These are phyloP conservation scores for Mrakiaceae sp. DNA, from an alignment of 1,284 basidiomycete species.

Conservation along the genomic window DNA sequence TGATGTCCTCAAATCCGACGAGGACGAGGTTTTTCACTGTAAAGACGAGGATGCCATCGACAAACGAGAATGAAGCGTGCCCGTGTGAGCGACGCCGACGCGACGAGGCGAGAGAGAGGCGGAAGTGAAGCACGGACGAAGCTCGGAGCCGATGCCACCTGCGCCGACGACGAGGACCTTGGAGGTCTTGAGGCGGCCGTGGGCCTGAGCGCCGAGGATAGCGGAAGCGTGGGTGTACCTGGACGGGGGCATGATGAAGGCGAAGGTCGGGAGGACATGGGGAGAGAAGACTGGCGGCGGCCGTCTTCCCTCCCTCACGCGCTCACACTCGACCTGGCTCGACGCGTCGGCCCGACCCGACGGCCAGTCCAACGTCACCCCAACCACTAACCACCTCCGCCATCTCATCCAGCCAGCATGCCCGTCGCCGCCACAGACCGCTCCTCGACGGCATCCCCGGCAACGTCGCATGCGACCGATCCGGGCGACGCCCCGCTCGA, in stretches of 20 bases:
- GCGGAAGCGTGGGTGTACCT: slow-evolving; percentile 46
- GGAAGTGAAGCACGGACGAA: slow-evolving; percentile 48
- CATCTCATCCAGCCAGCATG: background rate
- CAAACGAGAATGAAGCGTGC: background rate
- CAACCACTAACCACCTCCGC: background rate
- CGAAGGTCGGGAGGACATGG: background rate
- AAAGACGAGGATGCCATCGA: background rate
- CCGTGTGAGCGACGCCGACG: background rate
- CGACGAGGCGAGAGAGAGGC: background rate
- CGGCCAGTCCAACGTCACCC: background rate
- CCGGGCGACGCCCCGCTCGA: slow-evolving; percentile 3
- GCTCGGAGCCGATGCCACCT: slow-evolving; percentile 94
- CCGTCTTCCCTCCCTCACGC: too few species aligned
- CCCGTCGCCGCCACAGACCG: too few species aligned
- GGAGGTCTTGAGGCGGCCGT: slow-evolving; percentile 41
- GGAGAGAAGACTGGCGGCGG: background rate
- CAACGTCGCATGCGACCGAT: background rate
- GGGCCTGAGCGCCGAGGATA: slow-evolving; percentile 61
- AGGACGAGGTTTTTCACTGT: slow-evolving; percentile 92
- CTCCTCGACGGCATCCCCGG: background rate
- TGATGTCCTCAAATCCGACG: slow-evolving; percentile 84
- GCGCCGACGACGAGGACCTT: slow-evolving; percentile 86
- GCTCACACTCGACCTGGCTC: background rate
- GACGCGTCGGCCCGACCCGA: background rate
- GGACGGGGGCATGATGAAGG: background rate